Base-by-base conservation (phyloP, 1,284 basidiomycete species). In the Ceratobasidium sp. region DNA sequence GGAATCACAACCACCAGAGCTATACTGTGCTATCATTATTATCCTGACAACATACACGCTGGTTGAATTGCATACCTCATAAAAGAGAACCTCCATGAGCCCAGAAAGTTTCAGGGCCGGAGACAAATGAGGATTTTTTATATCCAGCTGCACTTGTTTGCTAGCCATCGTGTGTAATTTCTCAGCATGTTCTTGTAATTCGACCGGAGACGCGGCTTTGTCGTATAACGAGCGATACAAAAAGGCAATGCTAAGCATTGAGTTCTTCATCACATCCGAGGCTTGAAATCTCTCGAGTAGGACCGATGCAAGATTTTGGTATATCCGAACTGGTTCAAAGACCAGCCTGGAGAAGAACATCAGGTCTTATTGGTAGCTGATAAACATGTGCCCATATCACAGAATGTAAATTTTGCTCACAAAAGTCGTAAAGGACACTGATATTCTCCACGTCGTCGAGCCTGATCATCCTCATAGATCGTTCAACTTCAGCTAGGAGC, bases 311-410 rank as follows among this genome's bases (percentile, higher is more conserved):
- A 75, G 40, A 38, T 75, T 75, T 56, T 75, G 71, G 23, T 75
- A 75, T 75, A 75, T 75, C 71, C 71, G 59, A 61, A 75, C 48
- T 15, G 71, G 71, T 26, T 75, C 71, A 44, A 75, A 75, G 13
- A 75, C 71, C 71, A 75, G 61, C 28, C 71, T 61, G 48, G 71
- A 75, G 61, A 75, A 75, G 48, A 75, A 75, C 71, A 75, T 75
- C 23, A 75, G 33, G 61, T 75, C 71, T 75, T 50, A 61, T 40
- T 62, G 38, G 38, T 23, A 38, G 38, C 20, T 20, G 50, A 62
- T 61, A 65, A 54, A 17, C 23, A 20, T 50, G 4, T 23, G 33
- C 10, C 50, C 61, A 5, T 26, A 28, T 75, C n/a, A n/a, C 23
- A 38, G 17, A 52, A 28, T 26, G 20, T 38, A 33, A 42, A 52